Base-by-base conservation (phyloP, 176 grass and related monocot genomes). In the Puya raimondii region DNA sequence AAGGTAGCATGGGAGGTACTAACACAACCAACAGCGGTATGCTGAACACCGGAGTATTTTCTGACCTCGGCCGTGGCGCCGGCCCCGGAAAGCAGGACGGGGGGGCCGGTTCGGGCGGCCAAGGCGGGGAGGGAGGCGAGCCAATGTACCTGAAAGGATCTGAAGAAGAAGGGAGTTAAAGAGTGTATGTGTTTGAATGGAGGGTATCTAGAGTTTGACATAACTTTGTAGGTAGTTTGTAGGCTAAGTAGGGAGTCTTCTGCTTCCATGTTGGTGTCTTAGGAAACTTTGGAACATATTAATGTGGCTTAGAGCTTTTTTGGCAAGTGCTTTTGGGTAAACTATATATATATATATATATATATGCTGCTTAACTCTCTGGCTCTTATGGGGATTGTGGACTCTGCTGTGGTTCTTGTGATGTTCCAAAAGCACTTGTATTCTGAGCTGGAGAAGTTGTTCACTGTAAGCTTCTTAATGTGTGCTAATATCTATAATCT, bases 81-180 rank as follows among this genome's bases (percentile, higher is more conserved):
- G 76, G 56, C 42, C 51, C 80, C 20, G 66, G 72, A 21, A 82
- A 54, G 51, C 87, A 92, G 57, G 85, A 92, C 53, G 74, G 86
- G 3, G 84, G 82, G 1, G 70, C 71, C 63, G 87, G 74, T 78
- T 93, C 82, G 15, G 82, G 82, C 7, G 82, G 77, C 4, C 86
- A 88, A 74, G 85, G 84, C 64, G 77, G 83, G 7, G 89, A 93
- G 42, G 86, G 67, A 23, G 84, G 86, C 2, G 75, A 77, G 29
- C 53, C 75, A 50, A 21, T 69, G 72, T 99, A 93, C 82, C 65
- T 99, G 25, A 99, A 99, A 72, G 86, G 87, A 73, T 90, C 68
- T 63, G 95, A 94, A 69, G 95, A 99, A 65, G 95, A 94, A 77
- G 65, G 56, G 56, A 79, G 68, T 26, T 79, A 70, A 70, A 71